Evolutionary conservation across 1,284 basidiomycete species (phyloP).

Genomic region (Apiotrichum montevideense): DNA sequence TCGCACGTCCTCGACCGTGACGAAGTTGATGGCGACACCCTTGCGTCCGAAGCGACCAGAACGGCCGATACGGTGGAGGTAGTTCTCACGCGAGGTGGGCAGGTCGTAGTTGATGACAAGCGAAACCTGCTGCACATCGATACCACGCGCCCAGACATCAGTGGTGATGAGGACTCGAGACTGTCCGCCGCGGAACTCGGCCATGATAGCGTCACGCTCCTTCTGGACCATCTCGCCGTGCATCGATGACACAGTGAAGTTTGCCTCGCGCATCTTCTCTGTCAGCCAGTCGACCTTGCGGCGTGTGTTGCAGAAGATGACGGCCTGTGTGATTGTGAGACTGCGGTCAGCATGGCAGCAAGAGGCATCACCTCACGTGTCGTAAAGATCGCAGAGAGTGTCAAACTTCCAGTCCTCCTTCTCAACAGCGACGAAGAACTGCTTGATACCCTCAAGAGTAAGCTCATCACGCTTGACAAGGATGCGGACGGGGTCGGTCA

Average conservation of each 20-base stretch:
- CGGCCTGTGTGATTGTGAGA: slow-evolving; percentile 97
- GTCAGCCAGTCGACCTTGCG: slow-evolving; percentile 99
- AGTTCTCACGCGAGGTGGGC: slow-evolving; percentile 89
- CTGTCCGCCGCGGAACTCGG: slow-evolving; percentile 90
- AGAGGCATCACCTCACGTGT: slow-evolving; percentile 55
- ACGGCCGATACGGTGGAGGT: slow-evolving; percentile 94
- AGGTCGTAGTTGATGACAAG: slow-evolving; percentile 98
- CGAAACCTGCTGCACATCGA: slow-evolving; percentile 97
- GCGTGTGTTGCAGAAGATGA: slow-evolving; percentile 99
- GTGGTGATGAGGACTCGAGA: slow-evolving; percentile 89
- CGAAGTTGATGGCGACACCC: slow-evolving; percentile 44
- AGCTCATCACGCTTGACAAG: slow-evolving; percentile 99
- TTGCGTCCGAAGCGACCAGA: slow-evolving; percentile 93
- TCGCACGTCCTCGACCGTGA: slow-evolving; percentile 38
- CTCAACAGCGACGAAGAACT: slow-evolving; percentile 99
- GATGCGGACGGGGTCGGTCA: slow-evolving; percentile 94
- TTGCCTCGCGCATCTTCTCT: slow-evolving; percentile 94
- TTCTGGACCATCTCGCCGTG: slow-evolving; percentile 96
- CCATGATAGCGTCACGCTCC: slow-evolving; percentile 98
- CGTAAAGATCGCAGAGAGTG: slow-evolving; percentile 95
- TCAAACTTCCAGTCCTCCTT: slow-evolving; percentile 99
- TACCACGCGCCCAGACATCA: slow-evolving; percentile 97
- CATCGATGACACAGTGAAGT: slow-evolving; percentile 96
- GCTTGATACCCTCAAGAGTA: slow-evolving; percentile 98
- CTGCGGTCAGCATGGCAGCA: slow-evolving; percentile 13